phyloP scores from a whole-genome alignment of 345 rosid species.

The Eucalyptus pauciflora region DNA sequence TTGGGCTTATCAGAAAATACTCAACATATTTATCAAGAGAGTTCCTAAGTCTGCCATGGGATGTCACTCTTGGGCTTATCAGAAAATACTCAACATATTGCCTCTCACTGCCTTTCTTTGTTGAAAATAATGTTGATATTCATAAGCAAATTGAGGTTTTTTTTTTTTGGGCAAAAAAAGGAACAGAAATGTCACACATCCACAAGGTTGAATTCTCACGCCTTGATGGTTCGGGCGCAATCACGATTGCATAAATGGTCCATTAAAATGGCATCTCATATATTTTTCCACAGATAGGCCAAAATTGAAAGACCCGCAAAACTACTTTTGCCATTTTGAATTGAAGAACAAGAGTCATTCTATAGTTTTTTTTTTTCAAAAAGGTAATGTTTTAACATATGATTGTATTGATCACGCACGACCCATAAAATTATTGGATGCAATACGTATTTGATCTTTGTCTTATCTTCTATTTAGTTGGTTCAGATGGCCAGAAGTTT shows the following conservation, averaged over 20 bases:
- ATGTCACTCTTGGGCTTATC: no score
- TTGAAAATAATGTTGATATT: not conserved
- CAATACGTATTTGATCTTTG: no score
- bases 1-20: no score
- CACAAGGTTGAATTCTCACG: not conserved
- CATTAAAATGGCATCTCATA: not conserved
- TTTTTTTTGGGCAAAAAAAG: not conserved
- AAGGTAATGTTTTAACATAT: no score
- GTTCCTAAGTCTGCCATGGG: no score
- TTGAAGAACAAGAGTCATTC: not conserved
- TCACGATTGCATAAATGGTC: not conserved
- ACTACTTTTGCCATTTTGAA: not conserved
- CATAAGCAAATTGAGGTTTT: not conserved
- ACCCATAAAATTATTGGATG: no score
- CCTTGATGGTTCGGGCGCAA: not conserved
- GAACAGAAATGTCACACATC: not conserved
- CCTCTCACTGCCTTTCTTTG: no score
- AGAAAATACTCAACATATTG: no score
- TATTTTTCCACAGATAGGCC: not conserved
- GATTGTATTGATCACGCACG: fast-evolving
- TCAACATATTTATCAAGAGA: no score
- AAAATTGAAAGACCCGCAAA: not conserved
- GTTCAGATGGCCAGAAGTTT: no score
- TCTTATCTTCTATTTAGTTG: no score
- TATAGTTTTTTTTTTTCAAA: not conserved